phyloP scores from a whole-genome alignment of 129 eudicot species.

The Lactuca sativa region DNA sequence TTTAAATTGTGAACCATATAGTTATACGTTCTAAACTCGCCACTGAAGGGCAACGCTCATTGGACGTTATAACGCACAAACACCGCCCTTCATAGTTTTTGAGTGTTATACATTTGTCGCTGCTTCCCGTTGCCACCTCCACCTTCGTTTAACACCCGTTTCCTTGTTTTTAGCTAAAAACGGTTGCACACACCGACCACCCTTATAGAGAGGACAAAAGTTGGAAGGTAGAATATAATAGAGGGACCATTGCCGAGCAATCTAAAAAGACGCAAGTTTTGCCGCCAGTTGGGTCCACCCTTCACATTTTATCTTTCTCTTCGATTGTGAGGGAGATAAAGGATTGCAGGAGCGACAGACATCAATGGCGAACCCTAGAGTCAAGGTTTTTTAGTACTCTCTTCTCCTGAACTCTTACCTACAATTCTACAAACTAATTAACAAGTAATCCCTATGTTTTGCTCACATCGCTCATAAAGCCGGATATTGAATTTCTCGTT shows the following conservation, averaged over 20 bases:
- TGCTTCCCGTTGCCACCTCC: too few species aligned
- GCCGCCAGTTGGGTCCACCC: conserved; percentile 38
- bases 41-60: too few species aligned
- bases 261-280: conserved; percentile 19
- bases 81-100: too few species aligned
- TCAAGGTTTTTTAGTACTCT: conserved; percentile 36
- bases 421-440: neutral
- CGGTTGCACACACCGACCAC: too few species aligned
- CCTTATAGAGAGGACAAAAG: neutral
- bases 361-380: conserved; percentile 39
- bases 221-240: neutral
- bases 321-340: conserved; percentile 28
- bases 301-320: conserved; percentile 23
- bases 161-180: too few species aligned
- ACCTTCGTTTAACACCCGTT: too few species aligned
- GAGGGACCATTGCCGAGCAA: conserved; percentile 14
- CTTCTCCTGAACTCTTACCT: neutral
- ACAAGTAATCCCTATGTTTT: neutral
- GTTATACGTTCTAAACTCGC: too few species aligned
- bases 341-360: conserved; percentile 7
- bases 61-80: too few species aligned
- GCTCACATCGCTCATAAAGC: neutral
- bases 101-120: too few species aligned
- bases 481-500: neutral
- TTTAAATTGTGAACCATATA: too few species aligned